Evolutionary conservation across 352 stramenopile species (phyloP).

Genomic region (Phytophthora nicotianae): DNA sequence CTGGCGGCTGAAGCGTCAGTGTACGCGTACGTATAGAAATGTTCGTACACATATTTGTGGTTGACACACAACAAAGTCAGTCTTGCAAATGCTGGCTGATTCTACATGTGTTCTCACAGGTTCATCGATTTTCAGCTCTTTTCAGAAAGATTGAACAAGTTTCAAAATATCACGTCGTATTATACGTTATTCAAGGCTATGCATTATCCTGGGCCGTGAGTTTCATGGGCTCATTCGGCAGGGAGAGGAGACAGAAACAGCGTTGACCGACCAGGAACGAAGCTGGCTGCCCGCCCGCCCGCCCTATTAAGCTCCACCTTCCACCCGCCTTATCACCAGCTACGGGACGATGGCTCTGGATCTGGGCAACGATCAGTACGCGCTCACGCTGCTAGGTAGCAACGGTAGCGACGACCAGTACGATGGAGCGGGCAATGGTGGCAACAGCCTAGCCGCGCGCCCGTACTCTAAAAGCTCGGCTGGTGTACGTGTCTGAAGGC

Average conservation of each 20-base stretch:
- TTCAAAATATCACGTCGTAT: neutral
- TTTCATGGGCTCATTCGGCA: constrained; percentile 5
- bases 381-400: constrained; percentile 59
- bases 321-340: neutral
- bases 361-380: constrained; percentile 48
- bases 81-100: neutral
- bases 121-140: neutral
- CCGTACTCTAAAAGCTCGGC: constrained; percentile 64
- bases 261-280: constrained; percentile 2
- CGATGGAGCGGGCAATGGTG: constrained; percentile 26
- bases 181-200: constrained; percentile 10
- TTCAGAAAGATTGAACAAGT: neutral
- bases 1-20: constrained; percentile 13
- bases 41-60: neutral
- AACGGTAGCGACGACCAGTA: constrained; percentile 70
- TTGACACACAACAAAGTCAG: neutral
- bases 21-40: neutral
- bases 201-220: neutral
- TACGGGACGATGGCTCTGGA: constrained; percentile 40
- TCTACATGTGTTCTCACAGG: neutral
- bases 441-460: constrained; percentile 40
- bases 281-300: neutral
- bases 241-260: constrained; percentile 16
- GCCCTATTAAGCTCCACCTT: neutral
- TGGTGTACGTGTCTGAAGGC: constrained; percentile 41